These are phyloP conservation scores for Fraxinus cuspidata DNA, from an alignment of 257 asterid species.

Conservation along the genomic window DNA sequence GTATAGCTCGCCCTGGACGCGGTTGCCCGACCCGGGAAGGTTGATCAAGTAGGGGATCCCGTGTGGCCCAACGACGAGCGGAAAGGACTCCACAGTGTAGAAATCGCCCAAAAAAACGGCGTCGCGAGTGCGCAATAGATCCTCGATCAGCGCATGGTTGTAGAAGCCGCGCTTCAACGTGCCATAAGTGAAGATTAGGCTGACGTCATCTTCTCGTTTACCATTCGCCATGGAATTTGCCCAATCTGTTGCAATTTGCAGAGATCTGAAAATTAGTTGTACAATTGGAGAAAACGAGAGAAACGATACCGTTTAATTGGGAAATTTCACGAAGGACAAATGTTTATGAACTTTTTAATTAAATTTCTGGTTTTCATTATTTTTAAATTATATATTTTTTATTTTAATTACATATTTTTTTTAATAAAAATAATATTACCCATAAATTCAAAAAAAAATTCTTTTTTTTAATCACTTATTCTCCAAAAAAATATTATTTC, in stretches of 20 bases:
- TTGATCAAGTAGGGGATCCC: slow-evolving; percentile 71
- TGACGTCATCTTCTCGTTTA: slow-evolving; percentile 15
- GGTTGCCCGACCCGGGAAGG: slow-evolving; percentile 51
- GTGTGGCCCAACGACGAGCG: slow-evolving; percentile 74
- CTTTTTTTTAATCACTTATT: no score
- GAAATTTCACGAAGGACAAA: no score
- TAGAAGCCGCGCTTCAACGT: slow-evolving; percentile 71
- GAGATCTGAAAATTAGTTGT: not conserved
- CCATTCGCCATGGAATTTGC: slow-evolving; percentile 20
- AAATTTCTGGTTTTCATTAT: no score
- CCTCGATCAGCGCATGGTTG: slow-evolving; percentile 55
- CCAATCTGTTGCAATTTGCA: not conserved
- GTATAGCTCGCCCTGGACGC: slow-evolving; percentile 66
- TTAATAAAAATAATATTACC: no score
- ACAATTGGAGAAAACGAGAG: not conserved
- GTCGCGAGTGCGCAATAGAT: slow-evolving; percentile 36
- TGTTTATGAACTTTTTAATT: no score
- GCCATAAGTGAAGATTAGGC: slow-evolving; percentile 68
- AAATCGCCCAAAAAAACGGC: slow-evolving; percentile 46
- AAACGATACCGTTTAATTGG: not conserved
- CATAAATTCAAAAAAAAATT: no score
- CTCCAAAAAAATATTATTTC: no score
- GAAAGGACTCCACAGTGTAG: slow-evolving; percentile 53
- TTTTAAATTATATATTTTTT: no score
- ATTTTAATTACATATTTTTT: no score